Evolutionary conservation across 2,329 filamentous ascomycete species (phyloP).

Genomic region (Cladophialophora exuberans): DNA sequence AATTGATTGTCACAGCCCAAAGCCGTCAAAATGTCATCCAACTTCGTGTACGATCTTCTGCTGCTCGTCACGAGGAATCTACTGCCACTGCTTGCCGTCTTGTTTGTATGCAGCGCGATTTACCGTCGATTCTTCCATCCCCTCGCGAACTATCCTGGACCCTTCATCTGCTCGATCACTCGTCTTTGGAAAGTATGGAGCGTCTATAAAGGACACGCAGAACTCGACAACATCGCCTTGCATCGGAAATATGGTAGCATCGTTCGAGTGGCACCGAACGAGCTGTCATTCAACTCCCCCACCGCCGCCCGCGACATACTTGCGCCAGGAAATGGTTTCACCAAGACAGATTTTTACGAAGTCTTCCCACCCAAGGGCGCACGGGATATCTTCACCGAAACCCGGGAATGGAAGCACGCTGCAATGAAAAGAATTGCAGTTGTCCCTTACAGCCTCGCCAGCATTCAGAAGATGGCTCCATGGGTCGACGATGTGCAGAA

Average conservation of each 20-base stretch:
- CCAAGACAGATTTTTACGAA: slow-evolving; percentile 56
- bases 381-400: slow-evolving; percentile 62
- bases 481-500: slow-evolving; percentile 35
- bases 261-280: slow-evolving; percentile 42
- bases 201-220: slow-evolving; percentile 43
- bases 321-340: slow-evolving; percentile 54
- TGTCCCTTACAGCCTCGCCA: slow-evolving; percentile 33
- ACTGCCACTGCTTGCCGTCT: neutral
- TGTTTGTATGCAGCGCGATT: neutral
- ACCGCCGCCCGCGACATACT: slow-evolving; percentile 50
- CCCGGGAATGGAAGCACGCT: slow-evolving; percentile 57
- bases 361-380: slow-evolving; percentile 61
- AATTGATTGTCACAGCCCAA: neutral
- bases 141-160: slow-evolving; percentile 13
- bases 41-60: neutral
- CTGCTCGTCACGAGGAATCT: neutral
- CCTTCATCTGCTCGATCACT: slow-evolving; percentile 9
- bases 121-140: slow-evolving; percentile 27
- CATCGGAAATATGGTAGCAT: slow-evolving; percentile 41
- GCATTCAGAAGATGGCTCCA: slow-evolving; percentile 30
- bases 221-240: slow-evolving; percentile 40
- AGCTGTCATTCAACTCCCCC: slow-evolving; percentile 52
- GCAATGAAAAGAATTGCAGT: slow-evolving; percentile 54
- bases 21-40: neutral
- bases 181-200: slow-evolving; percentile 37